Base-by-base conservation (phyloP, 1,284 basidiomycete species). In the Boletus semigastroideus region DNA sequence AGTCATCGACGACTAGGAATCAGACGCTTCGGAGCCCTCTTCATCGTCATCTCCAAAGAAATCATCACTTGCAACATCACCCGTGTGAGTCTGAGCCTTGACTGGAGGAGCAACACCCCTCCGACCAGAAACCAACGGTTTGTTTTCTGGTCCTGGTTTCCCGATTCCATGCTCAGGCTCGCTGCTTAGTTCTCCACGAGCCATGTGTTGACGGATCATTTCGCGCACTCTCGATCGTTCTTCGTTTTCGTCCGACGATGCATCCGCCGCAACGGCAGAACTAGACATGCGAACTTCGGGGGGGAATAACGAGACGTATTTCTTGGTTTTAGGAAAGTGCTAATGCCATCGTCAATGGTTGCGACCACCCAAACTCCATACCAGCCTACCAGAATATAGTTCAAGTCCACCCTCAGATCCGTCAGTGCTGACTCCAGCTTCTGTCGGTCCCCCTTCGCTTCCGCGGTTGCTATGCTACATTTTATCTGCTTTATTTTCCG, bases 281-380 rank as follows among this genome's bases (percentile, higher is more conserved):
- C 72, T 68, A 46, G 70, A 68, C 41, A 73, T 61, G 46, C 81
- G 82, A 22, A 75, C 74, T 65, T 80, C 82, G 2, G 88, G 81
- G 4, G 92, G 90, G 67, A 92, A 94, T 34, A 95, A 75, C 3
- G 92, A 86, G 40, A 94, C 84, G 67, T 94, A 95, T 74, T 90
- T 94, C 64, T 85, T 80, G 19, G 80, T 75, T 70, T 88, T 92
- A 4, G 92, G 89, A 63, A 87, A 90, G 67, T 91, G 80, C 87
- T 92, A 53, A 16, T 17, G 47, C 10, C 1, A 10, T 25, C 13
- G 17, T 67, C n/a, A 58, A 49, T 19, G 11, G n/a, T 25, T 3
- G 27, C 41, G 16, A 46, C 37, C 36, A 16, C n/a, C 30, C 42
- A 19, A n/a, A n/a, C 9, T 38, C 39, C 37, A 42, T 42, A 25